phyloP scores from a whole-genome alignment of 2,329 filamentous ascomycete species.

The Grosmannia penicillata region DNA sequence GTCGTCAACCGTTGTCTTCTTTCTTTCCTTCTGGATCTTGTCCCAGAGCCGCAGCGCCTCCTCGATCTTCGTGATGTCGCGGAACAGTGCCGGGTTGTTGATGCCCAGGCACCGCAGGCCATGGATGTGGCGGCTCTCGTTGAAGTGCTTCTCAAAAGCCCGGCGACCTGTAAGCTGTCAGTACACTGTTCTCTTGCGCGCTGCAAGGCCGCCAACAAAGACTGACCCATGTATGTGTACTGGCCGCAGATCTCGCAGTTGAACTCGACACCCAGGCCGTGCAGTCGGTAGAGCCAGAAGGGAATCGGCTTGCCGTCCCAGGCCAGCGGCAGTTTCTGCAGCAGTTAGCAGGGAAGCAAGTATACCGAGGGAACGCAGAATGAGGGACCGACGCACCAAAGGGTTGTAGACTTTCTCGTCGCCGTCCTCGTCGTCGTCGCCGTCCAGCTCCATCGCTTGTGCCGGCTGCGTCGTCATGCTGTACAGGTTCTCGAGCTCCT shows the following conservation, averaged over 20 bases:
- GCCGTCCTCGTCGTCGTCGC: conserved; percentile 53
- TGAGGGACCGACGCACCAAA: conserved; percentile 24
- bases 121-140: conserved; percentile 83
- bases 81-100: conserved; percentile 76
- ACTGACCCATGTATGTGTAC: conserved; percentile 11
- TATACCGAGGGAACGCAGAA: background rate
- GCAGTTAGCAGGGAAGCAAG: background rate
- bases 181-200: background rate
- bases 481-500: conserved; percentile 82
- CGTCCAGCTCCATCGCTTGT: conserved; percentile 23
- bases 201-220: background rate
- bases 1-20: conserved; percentile 58
- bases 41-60: conserved; percentile 84
- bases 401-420: conserved; percentile 94
- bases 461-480: conserved; percentile 32
- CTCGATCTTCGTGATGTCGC: conserved; percentile 85
- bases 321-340: conserved; percentile 67
- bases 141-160: conserved; percentile 97
- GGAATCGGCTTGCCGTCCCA: conserved; percentile 99
- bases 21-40: conserved; percentile 78
- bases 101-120: conserved; percentile 90
- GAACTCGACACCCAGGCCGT: conserved; percentile 89
- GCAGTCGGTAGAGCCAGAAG: conserved; percentile 96
- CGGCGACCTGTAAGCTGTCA: conserved; percentile 81
- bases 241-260: conserved; percentile 82